These are phyloP conservation scores for Gilbertella persicaria DNA, from an alignment of 371 early-diverging fungal species.

Conservation along the genomic window DNA sequence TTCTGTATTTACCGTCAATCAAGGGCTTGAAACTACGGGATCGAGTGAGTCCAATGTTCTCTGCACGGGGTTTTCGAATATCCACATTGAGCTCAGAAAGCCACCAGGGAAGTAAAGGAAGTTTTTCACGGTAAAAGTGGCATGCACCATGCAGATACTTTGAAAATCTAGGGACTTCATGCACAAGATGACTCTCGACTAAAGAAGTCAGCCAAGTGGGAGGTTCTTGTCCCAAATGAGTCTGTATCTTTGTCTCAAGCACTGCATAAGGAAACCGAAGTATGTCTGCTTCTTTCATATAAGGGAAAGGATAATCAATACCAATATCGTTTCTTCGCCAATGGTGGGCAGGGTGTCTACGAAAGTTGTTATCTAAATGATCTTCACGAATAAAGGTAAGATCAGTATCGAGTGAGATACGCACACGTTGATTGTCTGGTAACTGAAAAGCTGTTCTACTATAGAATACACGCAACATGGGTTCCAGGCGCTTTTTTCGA, in stretches of 20 bases:
- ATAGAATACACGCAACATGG: constrained; percentile 89
- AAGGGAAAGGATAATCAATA: constrained; percentile 85
- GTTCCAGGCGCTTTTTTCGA: constrained; percentile 72
- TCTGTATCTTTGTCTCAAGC: constrained; percentile 96
- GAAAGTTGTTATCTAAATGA: constrained; percentile 60
- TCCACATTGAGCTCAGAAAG: constrained; percentile 92
- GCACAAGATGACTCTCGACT: constrained; percentile 87
- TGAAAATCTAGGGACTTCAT: constrained; percentile 97
- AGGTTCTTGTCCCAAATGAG: too few relatives aligned
- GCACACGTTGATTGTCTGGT: constrained; percentile 91
- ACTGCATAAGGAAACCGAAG: constrained; percentile 96
- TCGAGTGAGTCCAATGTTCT: constrained; percentile 55
- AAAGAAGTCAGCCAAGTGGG: constrained; percentile 94
- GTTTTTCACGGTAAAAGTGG: constrained; percentile 81
- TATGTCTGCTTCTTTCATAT: constrained; percentile 81
- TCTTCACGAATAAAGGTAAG: constrained; percentile 98
- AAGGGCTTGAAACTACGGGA: constrained; percentile 50
- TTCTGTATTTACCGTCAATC: constrained; percentile 46
- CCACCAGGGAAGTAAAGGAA: constrained; percentile 98
- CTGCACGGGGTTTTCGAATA: constrained; percentile 72
- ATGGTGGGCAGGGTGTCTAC: constrained; percentile 71
- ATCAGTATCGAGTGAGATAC: constrained; percentile 97
- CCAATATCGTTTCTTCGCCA: constrained; percentile 94
- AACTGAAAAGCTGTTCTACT: constrained; percentile 98
- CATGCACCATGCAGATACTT: constrained; percentile 98